Percentiles rank a stretch among this genome's conserved stretches.
Conservation (phyloP, 176 grass and related monocot species). For the Ensete glaucum region DNA sequence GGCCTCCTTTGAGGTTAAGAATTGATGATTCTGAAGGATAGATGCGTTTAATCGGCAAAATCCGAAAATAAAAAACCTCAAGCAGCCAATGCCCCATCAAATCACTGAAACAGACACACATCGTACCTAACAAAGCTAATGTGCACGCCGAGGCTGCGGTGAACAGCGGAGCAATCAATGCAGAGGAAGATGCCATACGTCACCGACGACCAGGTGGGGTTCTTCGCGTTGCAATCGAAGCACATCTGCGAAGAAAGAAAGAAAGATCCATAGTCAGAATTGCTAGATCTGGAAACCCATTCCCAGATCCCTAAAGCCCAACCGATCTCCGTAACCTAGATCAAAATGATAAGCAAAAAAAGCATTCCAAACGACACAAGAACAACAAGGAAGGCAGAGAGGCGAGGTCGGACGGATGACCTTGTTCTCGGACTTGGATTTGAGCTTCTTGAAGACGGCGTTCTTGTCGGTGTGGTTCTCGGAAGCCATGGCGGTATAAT, state of each 20-base stretch:
- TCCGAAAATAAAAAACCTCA: too few species aligned
- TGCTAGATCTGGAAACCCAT: background rate
- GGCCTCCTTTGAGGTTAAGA: too few species aligned
- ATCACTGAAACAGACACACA: background rate
- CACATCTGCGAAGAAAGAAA: conserved; percentile 45
- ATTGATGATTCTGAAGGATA: too few species aligned
- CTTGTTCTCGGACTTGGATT: conserved; percentile 68
- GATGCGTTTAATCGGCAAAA: too few species aligned
- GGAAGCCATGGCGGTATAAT: conserved; percentile 35
- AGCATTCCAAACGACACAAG: background rate
- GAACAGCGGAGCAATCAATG: conserved; percentile 80
- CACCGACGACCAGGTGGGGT: conserved; percentile 87
- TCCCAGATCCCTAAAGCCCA: background rate
- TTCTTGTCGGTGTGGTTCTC: conserved; percentile 56
- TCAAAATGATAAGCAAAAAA: too few species aligned
- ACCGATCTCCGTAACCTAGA: too few species aligned
- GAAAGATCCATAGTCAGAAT: background rate
- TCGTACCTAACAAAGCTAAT: conserved; percentile 75
- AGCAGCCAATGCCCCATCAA: too few species aligned
- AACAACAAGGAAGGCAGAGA: background rate
- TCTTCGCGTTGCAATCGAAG: conserved; percentile 95
- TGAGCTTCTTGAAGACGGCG: conserved; percentile 70
- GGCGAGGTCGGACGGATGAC: conserved; percentile 4
- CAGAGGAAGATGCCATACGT: conserved; percentile 90
- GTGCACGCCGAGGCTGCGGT: conserved; percentile 90